phyloP scores from a whole-genome alignment of 257 asterid species.

The Leptodermis oblonga region DNA sequence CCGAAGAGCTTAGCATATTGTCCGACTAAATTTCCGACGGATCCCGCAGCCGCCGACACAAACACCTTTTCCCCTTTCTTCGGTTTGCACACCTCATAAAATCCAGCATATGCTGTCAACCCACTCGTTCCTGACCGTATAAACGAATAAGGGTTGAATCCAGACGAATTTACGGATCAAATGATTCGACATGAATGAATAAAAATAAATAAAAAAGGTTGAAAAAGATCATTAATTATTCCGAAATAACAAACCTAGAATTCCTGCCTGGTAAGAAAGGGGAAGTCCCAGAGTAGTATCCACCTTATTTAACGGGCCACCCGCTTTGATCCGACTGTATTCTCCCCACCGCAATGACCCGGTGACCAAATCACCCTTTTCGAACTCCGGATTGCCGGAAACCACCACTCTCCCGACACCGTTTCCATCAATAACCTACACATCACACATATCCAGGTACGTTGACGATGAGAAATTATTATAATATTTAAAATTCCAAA shows the following conservation, averaged over 20 bases:
- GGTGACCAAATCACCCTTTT: slow-evolving; percentile 52
- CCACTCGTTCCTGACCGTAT: slow-evolving; percentile 52
- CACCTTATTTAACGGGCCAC: slow-evolving; percentile 46
- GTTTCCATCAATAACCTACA: slow-evolving; percentile 46
- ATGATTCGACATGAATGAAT: no score
- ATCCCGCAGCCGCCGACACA: slow-evolving; percentile 81
- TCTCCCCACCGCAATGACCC: slow-evolving; percentile 79
- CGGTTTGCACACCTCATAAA: slow-evolving; percentile 58
- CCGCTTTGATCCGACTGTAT: slow-evolving; percentile 38
- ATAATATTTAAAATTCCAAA: no score
- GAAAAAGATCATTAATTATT: no score
- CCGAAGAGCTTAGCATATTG: slow-evolving; percentile 69
- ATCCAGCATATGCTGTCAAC: slow-evolving; percentile 70
- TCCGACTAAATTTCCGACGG: slow-evolving; percentile 71
- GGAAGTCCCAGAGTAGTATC: slow-evolving; percentile 62
- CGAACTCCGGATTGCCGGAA: slow-evolving; percentile 39
- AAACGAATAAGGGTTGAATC: no score
- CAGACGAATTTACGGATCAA: no score
- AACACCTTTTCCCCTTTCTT: slow-evolving; percentile 62
- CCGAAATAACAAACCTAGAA: slow-evolving; percentile 30
- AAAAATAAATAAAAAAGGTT: no score
- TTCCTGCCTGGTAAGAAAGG: slow-evolving; percentile 53
- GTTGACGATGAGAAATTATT: no score
- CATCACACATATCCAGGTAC: neutral
- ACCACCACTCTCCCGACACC: slow-evolving; percentile 70